Evolutionary conservation across 2,329 filamentous ascomycete species (phyloP), one percentile per base, ranked within the genome.

Genomic region (Fusarium avenaceum): DNA sequence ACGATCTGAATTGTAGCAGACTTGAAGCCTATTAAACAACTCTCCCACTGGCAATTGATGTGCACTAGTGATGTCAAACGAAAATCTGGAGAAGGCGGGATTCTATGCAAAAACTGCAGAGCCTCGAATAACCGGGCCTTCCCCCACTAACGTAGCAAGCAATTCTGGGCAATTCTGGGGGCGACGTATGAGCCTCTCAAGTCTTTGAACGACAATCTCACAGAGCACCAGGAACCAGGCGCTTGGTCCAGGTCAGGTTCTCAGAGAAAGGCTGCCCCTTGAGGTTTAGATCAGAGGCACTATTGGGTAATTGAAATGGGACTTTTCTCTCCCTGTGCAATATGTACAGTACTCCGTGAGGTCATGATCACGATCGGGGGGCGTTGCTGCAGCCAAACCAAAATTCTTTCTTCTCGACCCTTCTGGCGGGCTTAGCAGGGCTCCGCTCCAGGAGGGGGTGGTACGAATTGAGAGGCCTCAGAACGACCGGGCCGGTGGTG

Each of bases 121-220:
- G 75, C 76, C 76, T 78, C 72, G 74, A 78, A 76, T 77, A 77
- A 76, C 74, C 76, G 76, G 72, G 57, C 60, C 62, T 68, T 68
- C 60, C 63, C 53, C 70, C 70, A 70, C 70, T 52, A 54, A 24
- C 24, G 24, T 24, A 7, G 24, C 22, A 22, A 22, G 44, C 50
- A 64, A 35, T 42, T 57, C 61, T 65, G 61, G 49, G 43, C 46
- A 62, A 33, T 66, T 46, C 48, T 55, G 56, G 56, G 48, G 48
- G 20, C 7, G 44, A 20, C 9, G 28, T 30, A 22, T 46, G 50
- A 54, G 40, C 46, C 32, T 46, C 33, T 38, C 7, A 38, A 38
- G 20, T 35, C 17, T 17, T 13, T 49, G 13, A 24, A 17, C 30
- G 30, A 7, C 30, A 35, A 9, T 33, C 28, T 22, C 28, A 35